These are phyloP conservation scores for Yarrowia phangngaensis DNA, from an alignment of 805 yeast species.

Conservation along the genomic window DNA sequence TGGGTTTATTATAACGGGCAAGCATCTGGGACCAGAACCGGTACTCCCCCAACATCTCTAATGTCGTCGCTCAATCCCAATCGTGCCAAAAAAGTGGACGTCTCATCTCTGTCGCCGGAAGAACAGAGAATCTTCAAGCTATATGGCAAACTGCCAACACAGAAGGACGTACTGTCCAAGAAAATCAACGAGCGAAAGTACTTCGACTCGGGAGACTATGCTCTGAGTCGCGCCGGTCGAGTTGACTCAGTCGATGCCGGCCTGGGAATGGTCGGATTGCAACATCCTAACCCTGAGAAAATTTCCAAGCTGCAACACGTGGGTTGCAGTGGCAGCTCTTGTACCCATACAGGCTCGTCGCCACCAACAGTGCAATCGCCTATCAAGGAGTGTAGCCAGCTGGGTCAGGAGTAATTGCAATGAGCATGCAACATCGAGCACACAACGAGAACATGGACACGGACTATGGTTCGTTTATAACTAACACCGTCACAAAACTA, in stretches of 20 bases:
- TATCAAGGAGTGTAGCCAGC: slow-evolving; percentile 26
- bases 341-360: slow-evolving; percentile 9
- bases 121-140: slow-evolving; percentile 72
- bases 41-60: not conserved
- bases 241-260: slow-evolving; percentile 38
- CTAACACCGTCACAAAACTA: no score
- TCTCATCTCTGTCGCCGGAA: slow-evolving; percentile 45
- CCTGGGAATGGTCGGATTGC: slow-evolving; percentile 33
- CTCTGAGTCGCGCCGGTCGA: slow-evolving; percentile 52
- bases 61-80: slow-evolving; percentile 27
- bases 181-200: slow-evolving; percentile 79
- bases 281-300: slow-evolving; percentile 34
- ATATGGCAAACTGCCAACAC: slow-evolving; percentile 83
- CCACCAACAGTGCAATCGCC: slow-evolving; percentile 21
- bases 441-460: no score
- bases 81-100: slow-evolving; percentile 26
- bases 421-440: no score
- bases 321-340: slow-evolving; percentile 10
- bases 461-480: no score
- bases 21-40: slow-evolving; percentile 13
- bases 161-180: slow-evolving; percentile 67
- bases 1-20: no score
- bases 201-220: slow-evolving; percentile 93
- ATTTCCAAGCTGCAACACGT: slow-evolving; percentile 31
- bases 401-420: no score